Evolutionary conservation across 345 rosid genomes (phyloP), one percentile per base, ranked within the genome.

Genomic region (Pistacia vera): DNA sequence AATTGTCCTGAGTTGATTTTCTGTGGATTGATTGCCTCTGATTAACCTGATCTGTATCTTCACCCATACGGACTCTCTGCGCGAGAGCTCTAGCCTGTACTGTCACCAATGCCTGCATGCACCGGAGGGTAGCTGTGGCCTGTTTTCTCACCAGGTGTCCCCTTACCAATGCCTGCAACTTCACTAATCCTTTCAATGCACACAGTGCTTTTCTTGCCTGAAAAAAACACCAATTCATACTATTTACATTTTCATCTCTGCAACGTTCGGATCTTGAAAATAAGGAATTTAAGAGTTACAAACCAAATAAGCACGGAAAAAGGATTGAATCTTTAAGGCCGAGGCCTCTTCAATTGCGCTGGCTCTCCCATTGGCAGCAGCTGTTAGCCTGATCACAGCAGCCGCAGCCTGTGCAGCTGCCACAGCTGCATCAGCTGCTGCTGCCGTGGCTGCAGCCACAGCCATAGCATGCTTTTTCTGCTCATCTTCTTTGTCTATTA

Each of bases 181-280:
- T 95, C 78, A 95, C 98, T 20, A 95, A 74, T 17, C 99, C 99
- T 82, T 71, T 92, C 80, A 96, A 80, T 0, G 99, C 99, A 76
- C 89, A 73, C 74, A 96, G 75, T 18, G 99, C 99, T 83, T 92
- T 93, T 60, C 93, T 91, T 52, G 99, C 99, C 99, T 95, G 84
- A 46, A 63, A 71, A 18, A 63, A 46, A 73, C 55, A 71, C 55
- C 75, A 72, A 63, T 17, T 51, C 6, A 9, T 46, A 35, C 22
- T 48, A 70, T 57, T 44, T 51, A 8, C 48, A 17, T 35, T 22
- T 44, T 66, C 61, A 65, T 46, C 30, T 25, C 20, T n/a, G 1
- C 5, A 48, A 22, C 10, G 30, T 25, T 76, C 52, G 25, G 54
- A 38, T 25, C 63, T 55, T 20, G 35, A 48, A 16, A 22, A 51